These are phyloP conservation scores for Fusarium tupiense DNA, from an alignment of 2,329 filamentous ascomycete genomes.

Conservation along the genomic window DNA sequence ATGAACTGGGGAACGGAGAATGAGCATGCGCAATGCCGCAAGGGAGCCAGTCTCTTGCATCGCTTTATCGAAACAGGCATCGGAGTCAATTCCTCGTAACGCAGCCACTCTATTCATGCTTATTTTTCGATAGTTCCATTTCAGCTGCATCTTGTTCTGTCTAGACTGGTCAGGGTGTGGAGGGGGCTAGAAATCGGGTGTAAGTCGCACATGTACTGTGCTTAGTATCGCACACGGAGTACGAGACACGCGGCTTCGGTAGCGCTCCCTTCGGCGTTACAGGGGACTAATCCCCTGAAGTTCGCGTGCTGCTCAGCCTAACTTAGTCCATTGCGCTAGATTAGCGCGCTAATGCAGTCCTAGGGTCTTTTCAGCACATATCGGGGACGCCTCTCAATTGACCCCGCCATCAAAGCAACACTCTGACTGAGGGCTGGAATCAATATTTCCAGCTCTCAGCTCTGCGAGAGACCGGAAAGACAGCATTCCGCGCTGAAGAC, in stretches of 20 bases:
- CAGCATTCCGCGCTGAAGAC: fast-evolving
- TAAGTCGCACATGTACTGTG: neutral
- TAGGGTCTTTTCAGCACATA: neutral
- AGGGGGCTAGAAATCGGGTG: neutral
- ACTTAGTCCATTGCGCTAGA: neutral
- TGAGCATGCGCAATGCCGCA: neutral
- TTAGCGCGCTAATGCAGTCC: neutral
- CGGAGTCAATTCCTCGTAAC: neutral
- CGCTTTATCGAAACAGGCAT: neutral
- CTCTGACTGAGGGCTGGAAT: neutral
- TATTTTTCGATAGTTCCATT: constrained; percentile 2
- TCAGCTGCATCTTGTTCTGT: constrained; percentile 1
- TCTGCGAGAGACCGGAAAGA: fast-evolving
- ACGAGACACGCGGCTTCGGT: neutral
- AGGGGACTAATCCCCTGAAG: neutral
- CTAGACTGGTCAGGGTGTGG: neutral
- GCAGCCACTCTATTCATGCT: neutral
- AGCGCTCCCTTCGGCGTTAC: neutral
- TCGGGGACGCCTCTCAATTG: neutral
- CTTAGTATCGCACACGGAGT: neutral
- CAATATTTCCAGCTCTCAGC: neutral
- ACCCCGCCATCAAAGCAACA: neutral
- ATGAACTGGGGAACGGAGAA: neutral
- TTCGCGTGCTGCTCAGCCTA: neutral
- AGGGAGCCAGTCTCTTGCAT: neutral